Conservation (phyloP, 2,329 filamentous ascomycete species). For the Colletotrichum falcatum region DNA sequence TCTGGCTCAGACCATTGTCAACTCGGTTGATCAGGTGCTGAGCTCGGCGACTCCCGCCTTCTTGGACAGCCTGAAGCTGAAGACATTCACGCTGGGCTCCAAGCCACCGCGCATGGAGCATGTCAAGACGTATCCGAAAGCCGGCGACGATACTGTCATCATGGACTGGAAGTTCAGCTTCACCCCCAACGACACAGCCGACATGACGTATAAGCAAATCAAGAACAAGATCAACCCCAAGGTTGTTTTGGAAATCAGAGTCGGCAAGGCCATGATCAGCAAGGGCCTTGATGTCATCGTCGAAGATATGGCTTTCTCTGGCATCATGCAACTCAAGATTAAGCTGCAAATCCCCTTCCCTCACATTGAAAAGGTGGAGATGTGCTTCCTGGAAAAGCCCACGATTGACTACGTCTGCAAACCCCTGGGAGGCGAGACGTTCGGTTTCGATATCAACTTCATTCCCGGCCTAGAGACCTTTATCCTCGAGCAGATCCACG, state of each 20-base stretch:
- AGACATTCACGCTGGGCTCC: conserved; percentile 91
- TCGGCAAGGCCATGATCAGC: conserved; percentile 96
- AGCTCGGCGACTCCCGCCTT: conserved; percentile 93
- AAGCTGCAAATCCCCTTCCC: conserved; percentile 97
- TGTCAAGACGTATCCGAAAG: conserved; percentile 97
- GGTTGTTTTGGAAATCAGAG: conserved; percentile 90
- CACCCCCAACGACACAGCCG: conserved; percentile 91
- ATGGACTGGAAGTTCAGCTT: conserved; percentile 99
- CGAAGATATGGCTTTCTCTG: conserved; percentile 96
- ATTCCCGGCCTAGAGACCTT: conserved; percentile 94
- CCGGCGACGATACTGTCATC: conserved; percentile 92
- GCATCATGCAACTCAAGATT: conserved; percentile 95
- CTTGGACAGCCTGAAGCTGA: conserved; percentile 92
- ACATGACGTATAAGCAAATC: conserved; percentile 90
- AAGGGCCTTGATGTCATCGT: conserved; percentile 98
- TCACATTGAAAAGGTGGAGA: conserved; percentile 93
- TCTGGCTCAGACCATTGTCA: conserved; percentile 90
- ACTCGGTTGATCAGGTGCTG: conserved; percentile 94
- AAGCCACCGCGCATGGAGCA: conserved; percentile 97
- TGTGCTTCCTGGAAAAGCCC: conserved; percentile 92
- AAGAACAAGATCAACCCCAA: conserved; percentile 98
- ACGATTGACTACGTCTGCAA: conserved; percentile 98
- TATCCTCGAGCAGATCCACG: conserved; percentile 96
- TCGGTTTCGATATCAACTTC: conserved; percentile 99
- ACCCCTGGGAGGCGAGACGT: conserved; percentile 91